A percentile compares a stretch with the other conserved stretches of the same genome.
phyloP scores from a whole-genome alignment of 83 land plant genomes.

The Picea abies region DNA sequence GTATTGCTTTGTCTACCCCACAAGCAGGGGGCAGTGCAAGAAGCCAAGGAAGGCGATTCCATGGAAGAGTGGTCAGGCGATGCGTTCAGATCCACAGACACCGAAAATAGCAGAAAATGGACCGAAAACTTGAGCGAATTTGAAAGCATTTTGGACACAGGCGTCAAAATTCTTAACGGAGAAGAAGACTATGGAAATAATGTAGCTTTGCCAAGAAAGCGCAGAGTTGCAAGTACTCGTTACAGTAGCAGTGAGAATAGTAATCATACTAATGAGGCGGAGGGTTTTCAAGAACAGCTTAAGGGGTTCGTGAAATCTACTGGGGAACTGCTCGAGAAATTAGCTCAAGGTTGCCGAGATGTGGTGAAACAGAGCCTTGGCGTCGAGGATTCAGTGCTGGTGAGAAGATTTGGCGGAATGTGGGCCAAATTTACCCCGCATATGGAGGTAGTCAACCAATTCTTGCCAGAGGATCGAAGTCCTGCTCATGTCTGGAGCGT shows the following conservation, averaged over 20 bases:
- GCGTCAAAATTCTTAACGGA: not conserved
- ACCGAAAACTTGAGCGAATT: not conserved
- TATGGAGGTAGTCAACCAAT: slow-evolving; percentile 50
- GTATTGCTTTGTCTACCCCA: no score
- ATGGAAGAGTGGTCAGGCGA: not conserved
- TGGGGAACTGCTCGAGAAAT: slow-evolving; percentile 52
- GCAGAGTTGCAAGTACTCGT: no score
- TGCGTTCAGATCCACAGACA: not conserved
- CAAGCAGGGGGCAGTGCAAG: no score
- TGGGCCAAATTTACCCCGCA: slow-evolving; percentile 25
- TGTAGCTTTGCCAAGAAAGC: not conserved
- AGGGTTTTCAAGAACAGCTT: slow-evolving; percentile 51
- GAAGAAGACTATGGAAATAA: not conserved
- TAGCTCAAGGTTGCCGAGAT: slow-evolving; percentile 57
- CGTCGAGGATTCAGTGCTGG: slow-evolving; percentile 45
- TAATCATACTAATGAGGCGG: slow-evolving; percentile 18
- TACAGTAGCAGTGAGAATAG: not conserved
- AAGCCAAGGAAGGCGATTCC: no score
- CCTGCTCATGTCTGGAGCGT: slow-evolving; percentile 63
- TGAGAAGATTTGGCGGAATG: slow-evolving; percentile 32
- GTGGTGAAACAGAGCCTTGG: slow-evolving; percentile 50
- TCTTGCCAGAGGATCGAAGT: slow-evolving; percentile 67
- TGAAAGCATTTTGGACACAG: not conserved
- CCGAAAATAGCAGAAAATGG: not conserved
- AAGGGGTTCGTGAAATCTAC: slow-evolving; percentile 55